Evolutionary conservation across 2,329 filamentous ascomycete genomes (phyloP).

Genomic region (Hymenoscyphus linearis): DNA sequence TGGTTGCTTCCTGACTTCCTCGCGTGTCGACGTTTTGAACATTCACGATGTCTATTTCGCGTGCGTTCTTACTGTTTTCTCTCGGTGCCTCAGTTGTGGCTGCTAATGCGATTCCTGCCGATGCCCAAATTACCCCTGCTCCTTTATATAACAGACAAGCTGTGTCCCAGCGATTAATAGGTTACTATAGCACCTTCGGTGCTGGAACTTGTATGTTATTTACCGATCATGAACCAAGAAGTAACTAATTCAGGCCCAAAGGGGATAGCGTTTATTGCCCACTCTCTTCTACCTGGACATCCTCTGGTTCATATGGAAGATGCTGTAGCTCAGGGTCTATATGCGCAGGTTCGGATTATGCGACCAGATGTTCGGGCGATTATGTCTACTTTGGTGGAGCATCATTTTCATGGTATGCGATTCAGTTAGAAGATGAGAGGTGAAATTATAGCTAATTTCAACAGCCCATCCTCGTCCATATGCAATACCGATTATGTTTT

Average conservation of each 20-base stretch:
- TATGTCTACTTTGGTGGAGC: not conserved
- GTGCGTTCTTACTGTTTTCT: slow-evolving; percentile 1
- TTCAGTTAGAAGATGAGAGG: not conserved
- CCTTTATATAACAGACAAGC: slow-evolving; percentile 2
- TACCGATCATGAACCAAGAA: not conserved
- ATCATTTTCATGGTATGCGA: not conserved
- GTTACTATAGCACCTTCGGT: slow-evolving; percentile 3
- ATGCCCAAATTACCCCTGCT: not conserved
- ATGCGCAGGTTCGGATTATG: not conserved
- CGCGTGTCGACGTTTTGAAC: not conserved
- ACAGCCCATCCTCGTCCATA: not conserved
- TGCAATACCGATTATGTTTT: slow-evolving; percentile 7
- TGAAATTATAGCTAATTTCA: not conserved
- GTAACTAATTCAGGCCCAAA: not conserved
- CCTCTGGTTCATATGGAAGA: slow-evolving; percentile 3
- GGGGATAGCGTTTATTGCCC: not conserved
- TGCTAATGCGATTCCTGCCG: slow-evolving; percentile 1
- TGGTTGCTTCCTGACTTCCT: not conserved
- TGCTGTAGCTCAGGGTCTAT: slow-evolving; percentile 1
- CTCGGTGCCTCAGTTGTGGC: not conserved
- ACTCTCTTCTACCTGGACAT: slow-evolving; percentile 2
- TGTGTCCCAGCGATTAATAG: slow-evolving; percentile 2
- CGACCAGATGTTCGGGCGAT: slow-evolving; percentile 3
- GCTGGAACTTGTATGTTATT: slow-evolving; percentile 6
- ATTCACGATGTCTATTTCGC: slow-evolving; percentile 5